Conservation (phyloP, 345 rosid genomes). For the Excoecaria cochinchinensis region DNA sequence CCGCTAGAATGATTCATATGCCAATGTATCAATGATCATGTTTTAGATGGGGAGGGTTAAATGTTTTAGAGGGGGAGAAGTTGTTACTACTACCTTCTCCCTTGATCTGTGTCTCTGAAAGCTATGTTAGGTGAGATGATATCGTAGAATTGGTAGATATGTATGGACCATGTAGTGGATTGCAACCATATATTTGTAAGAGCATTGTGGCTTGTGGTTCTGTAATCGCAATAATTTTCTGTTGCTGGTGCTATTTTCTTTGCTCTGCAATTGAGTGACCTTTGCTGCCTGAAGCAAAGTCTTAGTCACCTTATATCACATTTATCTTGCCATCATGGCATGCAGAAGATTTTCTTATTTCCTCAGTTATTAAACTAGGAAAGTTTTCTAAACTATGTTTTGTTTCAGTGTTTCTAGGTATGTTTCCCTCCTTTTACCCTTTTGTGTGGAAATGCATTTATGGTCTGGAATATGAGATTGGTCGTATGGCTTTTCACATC, state of each 20-base stretch:
- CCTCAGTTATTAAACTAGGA: too few species aligned
- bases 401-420: too few species aligned
- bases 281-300: background rate
- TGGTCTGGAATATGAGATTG: too few species aligned
- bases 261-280: background rate
- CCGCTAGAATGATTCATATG: background rate
- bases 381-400: too few species aligned
- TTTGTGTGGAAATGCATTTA: too few species aligned
- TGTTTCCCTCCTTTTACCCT: too few species aligned
- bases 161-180: conserved; percentile 2
- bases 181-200: background rate
- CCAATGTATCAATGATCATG: background rate
- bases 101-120: background rate
- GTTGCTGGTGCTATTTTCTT: background rate
- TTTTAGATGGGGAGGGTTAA: conserved; percentile 10
- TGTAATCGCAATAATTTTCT: background rate
- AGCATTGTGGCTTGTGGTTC: background rate
- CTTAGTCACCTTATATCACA: background rate
- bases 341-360: too few species aligned
- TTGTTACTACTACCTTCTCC: background rate
- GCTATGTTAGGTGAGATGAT: background rate
- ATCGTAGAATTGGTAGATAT: background rate
- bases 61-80: background rate
- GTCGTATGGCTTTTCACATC: too few species aligned
- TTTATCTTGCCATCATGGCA: too few species aligned